Conservation (phyloP, 371 early-diverging fungal species). For the Mucor racemosus region DNA sequence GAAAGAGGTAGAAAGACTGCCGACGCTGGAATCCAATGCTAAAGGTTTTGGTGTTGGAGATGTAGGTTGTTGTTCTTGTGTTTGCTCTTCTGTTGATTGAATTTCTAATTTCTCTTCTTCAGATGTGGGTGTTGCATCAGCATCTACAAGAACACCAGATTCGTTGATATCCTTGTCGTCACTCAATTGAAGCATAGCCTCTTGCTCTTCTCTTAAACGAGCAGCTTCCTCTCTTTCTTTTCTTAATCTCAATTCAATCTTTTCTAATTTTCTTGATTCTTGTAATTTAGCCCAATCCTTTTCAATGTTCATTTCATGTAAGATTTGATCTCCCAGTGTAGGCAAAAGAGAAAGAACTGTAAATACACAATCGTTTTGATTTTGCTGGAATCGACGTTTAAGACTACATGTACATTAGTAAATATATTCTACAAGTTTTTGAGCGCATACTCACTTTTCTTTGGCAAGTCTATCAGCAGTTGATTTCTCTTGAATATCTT, state of each 20-base stretch:
- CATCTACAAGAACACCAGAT: conserved; percentile 10
- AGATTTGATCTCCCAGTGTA: conserved; percentile 76
- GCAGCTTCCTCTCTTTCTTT: conserved; percentile 30
- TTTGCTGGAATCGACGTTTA: conserved; percentile 90
- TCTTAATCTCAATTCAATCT: conserved; percentile 29
- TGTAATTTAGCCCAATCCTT: conserved; percentile 70
- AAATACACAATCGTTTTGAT: conserved; percentile 89
- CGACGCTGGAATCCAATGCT: conserved; percentile 33
- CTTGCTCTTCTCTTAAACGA: conserved; percentile 15
- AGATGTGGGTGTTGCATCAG: neutral
- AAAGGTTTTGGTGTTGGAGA: neutral
- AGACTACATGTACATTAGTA: conserved; percentile 50
- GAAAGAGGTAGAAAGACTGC: conserved; percentile 30
- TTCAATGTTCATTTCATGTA: conserved; percentile 83
- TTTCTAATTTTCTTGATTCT: conserved; percentile 53
- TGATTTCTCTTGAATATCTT: conserved; percentile 71
- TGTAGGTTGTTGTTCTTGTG: neutral
- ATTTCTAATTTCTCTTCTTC: conserved; percentile 5
- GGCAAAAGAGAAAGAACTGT: conserved; percentile 79
- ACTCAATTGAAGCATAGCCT: conserved; percentile 13
- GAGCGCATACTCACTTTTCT: conserved; percentile 68
- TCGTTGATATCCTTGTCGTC: conserved; percentile 1
- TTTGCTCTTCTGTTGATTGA: neutral
- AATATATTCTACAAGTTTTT: neutral
- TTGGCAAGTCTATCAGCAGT: conserved; percentile 68